Evolutionary conservation across 2,329 filamentous ascomycete species (phyloP), one percentile per base, ranked within the genome.

Genomic region (Phaeosphaeriaceae sp.): DNA sequence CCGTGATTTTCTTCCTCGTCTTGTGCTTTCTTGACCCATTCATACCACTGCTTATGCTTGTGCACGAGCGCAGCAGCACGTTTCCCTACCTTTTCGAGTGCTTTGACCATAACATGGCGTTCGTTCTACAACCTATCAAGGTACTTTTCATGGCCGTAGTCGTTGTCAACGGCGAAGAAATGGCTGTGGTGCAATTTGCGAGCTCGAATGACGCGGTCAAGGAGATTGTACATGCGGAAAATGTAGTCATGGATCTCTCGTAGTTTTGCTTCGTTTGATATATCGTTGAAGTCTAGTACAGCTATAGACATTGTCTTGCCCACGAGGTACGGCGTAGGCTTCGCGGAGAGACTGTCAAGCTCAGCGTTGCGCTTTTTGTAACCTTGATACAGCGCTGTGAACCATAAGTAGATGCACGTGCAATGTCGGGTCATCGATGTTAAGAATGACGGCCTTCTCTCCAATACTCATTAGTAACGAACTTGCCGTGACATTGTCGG

Each of bases 311-410:
- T 60, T 34, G 68, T 69, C 12, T 68, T 58, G 9, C 60, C 54
- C 13, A 63, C 63, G 8, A 80, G 64, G 50, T 74, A 79, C 15
- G 57, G 18, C n/a, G 77, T 77, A 2, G 62, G 68, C 26, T 66
- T 52, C 13, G 77, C 21, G 9, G 37, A 28, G n/a, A 15, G 56
- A 3, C 50, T 48, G 45, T 81, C 77, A 3, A 81, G 71, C 38
- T 71, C 67, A 7, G 71, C 68, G 59, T 80, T 80, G 34, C 77
- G 76, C 33, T 64, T 72, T 55, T 81, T 81, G 63, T 81, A 81
- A 7, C 78, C 79, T 42, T 72, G 70, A 60, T 81, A 81, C 3
- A 81, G 67, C 13, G 60, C 60, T 60, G 18, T 16, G 17, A 21
- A 5, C 8, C 12, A 36, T 55, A 15, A 48, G 46, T 13, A 33